These are phyloP conservation scores for Harringtonia lauricola DNA, from an alignment of 2,329 filamentous ascomycete genomes.

Conservation along the genomic window DNA sequence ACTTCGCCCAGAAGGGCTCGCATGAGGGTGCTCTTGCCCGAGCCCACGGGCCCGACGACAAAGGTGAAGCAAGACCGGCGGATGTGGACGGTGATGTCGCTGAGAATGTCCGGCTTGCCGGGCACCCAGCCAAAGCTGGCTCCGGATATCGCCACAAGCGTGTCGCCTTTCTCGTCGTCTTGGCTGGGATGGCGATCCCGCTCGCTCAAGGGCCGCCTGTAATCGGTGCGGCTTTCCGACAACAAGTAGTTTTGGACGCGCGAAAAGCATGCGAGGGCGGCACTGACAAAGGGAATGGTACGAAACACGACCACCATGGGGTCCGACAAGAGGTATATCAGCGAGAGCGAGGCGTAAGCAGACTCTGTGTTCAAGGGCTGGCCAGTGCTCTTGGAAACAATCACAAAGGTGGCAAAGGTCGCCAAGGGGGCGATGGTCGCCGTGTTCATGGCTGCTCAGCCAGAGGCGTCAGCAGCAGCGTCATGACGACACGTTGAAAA, in stretches of 20 bases:
- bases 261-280: not conserved
- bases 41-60: slow-evolving; percentile 28
- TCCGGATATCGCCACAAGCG: not conserved
- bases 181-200: too few relatives aligned
- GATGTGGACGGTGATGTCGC: slow-evolving; percentile 15
- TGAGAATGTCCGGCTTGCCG: slow-evolving; percentile 13
- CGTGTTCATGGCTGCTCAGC: not conserved
- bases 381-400: not conserved
- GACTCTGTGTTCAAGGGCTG: not conserved
- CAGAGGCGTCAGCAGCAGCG: not conserved
- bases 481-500: too few relatives aligned
- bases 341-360: not conserved
- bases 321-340: not conserved
- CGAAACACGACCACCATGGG: not conserved
- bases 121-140: slow-evolving; percentile 2
- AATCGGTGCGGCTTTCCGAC: not conserved
- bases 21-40: slow-evolving; percentile 28
- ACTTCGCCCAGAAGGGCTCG: slow-evolving; percentile 25
- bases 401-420: slow-evolving; percentile 1
- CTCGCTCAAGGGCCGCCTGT: not conserved
- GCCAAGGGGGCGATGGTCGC: not conserved
- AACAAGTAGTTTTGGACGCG: not conserved
- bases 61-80: slow-evolving; percentile 18
- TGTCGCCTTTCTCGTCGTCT: not conserved
- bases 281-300: not conserved